A percentile compares a stretch with the other conserved stretches of the same genome.
Evolutionary conservation across 2,329 filamentous ascomycete genomes (phyloP).

Genomic region (Diplodia seriata): DNA sequence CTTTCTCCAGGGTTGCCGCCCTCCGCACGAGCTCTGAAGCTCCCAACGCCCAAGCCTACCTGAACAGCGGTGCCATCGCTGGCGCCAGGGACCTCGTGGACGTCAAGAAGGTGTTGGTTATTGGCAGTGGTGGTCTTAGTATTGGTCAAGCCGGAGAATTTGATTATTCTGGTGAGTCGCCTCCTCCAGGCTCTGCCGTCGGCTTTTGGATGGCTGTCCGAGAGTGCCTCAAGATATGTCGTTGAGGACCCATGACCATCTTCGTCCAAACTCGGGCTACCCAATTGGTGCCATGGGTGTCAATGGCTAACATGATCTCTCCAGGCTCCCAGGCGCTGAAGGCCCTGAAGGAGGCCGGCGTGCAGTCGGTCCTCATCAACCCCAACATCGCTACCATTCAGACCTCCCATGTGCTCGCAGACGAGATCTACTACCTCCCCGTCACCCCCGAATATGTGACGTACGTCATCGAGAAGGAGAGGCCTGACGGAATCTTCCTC

Average conservation of each 20-base stretch:
- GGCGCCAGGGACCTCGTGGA: constrained; percentile 77
- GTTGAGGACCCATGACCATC: too few relatives aligned
- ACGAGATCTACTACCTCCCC: constrained; percentile 97
- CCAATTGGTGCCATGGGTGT: neutral
- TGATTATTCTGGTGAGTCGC: constrained; percentile 87
- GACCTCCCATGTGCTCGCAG: constrained; percentile 92
- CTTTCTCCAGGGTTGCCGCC: constrained; percentile 47
- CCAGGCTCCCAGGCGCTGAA: constrained; percentile 95
- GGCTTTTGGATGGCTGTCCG: constrained; percentile 7
- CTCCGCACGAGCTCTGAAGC: constrained; percentile 65
- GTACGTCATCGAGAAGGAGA: constrained; percentile 95
- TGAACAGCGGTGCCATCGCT: constrained; percentile 86
- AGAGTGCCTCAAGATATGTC: neutral
- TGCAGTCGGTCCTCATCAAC: constrained; percentile 91
- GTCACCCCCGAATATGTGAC: constrained; percentile 97
- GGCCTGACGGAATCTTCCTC: constrained; percentile 95
- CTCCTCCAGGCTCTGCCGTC: neutral
- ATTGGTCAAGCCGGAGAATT: constrained; percentile 99
- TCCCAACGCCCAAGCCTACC: constrained; percentile 83
- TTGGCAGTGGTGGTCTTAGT: constrained; percentile 91
- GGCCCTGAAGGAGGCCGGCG: constrained; percentile 92
- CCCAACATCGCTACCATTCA: constrained; percentile 99
- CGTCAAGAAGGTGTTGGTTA: constrained; percentile 96
- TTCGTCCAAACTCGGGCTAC: too few relatives aligned
- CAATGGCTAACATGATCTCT: constrained; percentile 32